A percentile compares a stretch with the other conserved stretches of the same genome.
Evolutionary conservation across 73 alveolate genomes (phyloP).

Genomic region (Stentor coeruleus): DNA sequence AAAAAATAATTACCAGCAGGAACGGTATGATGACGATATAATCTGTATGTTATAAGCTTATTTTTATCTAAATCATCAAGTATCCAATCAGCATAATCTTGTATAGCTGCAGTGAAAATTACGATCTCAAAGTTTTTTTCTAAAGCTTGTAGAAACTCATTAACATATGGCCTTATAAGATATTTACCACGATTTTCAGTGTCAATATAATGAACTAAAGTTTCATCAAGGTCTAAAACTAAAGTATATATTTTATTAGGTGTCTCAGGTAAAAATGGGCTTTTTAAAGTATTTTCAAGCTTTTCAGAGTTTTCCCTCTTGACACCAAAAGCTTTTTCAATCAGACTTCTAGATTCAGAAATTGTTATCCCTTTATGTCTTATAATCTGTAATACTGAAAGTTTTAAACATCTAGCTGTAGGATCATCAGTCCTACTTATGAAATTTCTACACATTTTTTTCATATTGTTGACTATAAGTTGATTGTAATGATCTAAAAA

Average conservation of each 20-base stretch:
- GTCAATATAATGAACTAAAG: slow-evolving; percentile 63
- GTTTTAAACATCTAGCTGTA: not conserved
- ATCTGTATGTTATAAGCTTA: slow-evolving; percentile 29
- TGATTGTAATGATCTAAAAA: not conserved
- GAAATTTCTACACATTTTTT: slow-evolving; percentile 3
- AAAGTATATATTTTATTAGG: slow-evolving; percentile 46
- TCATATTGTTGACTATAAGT: not conserved
- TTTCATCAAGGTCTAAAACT: slow-evolving; percentile 78
- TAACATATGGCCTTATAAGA: slow-evolving; percentile 40
- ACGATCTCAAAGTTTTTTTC: slow-evolving; percentile 40
- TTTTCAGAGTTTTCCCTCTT: not conserved
- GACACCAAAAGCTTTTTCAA: slow-evolving; percentile 20
- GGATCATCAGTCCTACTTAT: slow-evolving; percentile 16
- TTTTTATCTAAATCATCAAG: slow-evolving; percentile 40
- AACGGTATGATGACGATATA: slow-evolving; percentile 49
- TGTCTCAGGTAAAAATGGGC: not conserved
- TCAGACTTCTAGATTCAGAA: not conserved
- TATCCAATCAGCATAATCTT: slow-evolving; percentile 63
- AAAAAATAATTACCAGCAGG: slow-evolving; percentile 26
- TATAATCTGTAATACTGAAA: not conserved
- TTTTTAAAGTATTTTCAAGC: not conserved
- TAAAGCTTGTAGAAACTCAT: slow-evolving; percentile 39
- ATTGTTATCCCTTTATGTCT: not conserved
- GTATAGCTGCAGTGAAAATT: slow-evolving; percentile 59
- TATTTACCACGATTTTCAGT: slow-evolving; percentile 44